Base-by-base conservation (phyloP, 805 yeast genomes). In the Ascoidea asiatica region DNA sequence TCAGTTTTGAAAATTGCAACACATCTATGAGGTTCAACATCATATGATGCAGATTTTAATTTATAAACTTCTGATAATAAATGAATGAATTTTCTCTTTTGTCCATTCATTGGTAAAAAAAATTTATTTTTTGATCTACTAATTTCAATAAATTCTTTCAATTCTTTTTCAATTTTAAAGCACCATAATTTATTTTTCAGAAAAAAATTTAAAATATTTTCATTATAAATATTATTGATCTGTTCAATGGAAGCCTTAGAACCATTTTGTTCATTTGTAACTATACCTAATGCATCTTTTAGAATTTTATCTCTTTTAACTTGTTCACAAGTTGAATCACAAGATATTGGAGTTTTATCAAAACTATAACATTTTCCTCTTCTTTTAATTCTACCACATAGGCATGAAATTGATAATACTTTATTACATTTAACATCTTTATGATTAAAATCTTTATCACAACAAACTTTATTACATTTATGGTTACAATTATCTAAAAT, bases 1-100 rank as follows among this genome's bases (percentile, higher is more conserved):
- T 52, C 46, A 5, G 57, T 55, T 40, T 67, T 58, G 42, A 65
- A 61, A n/a, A 87, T 67, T 50, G 73, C 78, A 0, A 87, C 90
- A 8, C 81, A 74, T 48, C 95, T 61, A 43, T 75, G 67, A 0
- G 95, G 95, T 51, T 86, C 95, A 2, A 73, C 75, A 58, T 85
- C 95, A 49, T 84, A 92, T 1, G 89, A 74, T 53, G 83, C 88
- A 0, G 81, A 66, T 52, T 73, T 77, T 11, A 86, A 53, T 11
- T 70, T 65, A 56, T 66, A 86, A 0, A 75, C 60, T 21, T 67
- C 73, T 0, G 88, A 80, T 38, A 88, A 54, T 43, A 76, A 77
- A 54, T 79, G 90, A 21, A 88, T 61, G 55, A 87, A 86, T 48
- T 66, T 65, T 41, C 96, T 66, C 57, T 84, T 90, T 4, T 77